Percentiles rank a stretch among this genome's conserved stretches.
Conservation (phyloP, 768 basidiomycete species). For the Rhodosporidiobolus odoratus region DNA sequence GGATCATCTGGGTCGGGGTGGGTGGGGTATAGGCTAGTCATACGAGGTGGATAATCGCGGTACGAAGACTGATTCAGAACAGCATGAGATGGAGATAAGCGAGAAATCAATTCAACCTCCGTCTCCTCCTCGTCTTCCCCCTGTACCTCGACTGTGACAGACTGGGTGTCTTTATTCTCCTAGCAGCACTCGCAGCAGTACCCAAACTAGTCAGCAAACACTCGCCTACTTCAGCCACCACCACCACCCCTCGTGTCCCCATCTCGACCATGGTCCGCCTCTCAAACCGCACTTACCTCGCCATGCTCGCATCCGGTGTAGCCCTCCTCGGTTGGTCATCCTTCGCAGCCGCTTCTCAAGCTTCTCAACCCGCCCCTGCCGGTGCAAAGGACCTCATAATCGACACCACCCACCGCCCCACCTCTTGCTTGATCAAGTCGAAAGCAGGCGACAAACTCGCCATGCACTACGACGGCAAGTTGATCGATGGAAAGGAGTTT, state of each 20-base stretch:
- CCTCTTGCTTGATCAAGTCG: constrained; percentile 26
- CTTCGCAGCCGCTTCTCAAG: not conserved
- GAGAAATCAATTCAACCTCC: no score
- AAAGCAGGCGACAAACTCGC: constrained; percentile 30
- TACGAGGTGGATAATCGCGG: no score
- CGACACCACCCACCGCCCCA: constrained; percentile 30
- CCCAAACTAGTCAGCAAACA: not conserved
- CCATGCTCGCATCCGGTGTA: not conserved
- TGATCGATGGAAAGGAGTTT: constrained; percentile 45
- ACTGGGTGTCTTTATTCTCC: not conserved
- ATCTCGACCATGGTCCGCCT: not conserved
- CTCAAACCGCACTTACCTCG: not conserved
- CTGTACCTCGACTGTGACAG: no score
- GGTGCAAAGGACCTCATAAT: not conserved
- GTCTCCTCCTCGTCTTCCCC: not conserved
- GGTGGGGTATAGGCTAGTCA: no score
- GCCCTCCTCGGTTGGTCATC: not conserved
- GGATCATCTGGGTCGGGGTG: no score
- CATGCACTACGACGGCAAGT: constrained; percentile 37
- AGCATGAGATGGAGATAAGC: no score
- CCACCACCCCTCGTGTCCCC: not conserved
- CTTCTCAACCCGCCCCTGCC: not conserved
- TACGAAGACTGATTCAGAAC: no score
- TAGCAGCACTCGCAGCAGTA: not conserved
- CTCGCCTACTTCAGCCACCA: not conserved